A percentile compares a stretch with the other conserved stretches of the same genome.
Evolutionary conservation across 2,329 filamentous ascomycete species (phyloP).

Genomic region (Sphaerostilbella broomeana): DNA sequence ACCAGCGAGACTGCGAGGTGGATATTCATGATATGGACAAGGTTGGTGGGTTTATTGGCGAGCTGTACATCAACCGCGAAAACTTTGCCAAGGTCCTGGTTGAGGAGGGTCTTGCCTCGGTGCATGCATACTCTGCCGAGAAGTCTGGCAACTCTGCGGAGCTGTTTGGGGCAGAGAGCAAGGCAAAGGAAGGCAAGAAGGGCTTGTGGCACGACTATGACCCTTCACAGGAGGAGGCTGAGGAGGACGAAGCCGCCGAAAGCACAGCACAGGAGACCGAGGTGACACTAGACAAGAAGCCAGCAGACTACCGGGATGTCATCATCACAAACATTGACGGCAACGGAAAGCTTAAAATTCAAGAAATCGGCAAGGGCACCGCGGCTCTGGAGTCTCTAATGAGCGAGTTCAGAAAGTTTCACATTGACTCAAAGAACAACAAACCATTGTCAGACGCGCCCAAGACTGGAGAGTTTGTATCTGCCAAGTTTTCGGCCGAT

Average conservation of each 20-base stretch:
- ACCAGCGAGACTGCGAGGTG: conserved; percentile 93
- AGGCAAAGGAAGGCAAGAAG: conserved; percentile 82
- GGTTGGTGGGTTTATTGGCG: conserved; percentile 93
- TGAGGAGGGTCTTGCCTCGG: conserved; percentile 86
- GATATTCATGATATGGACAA: conserved; percentile 95
- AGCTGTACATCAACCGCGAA: conserved; percentile 87
- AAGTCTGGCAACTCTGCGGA: conserved; percentile 86
- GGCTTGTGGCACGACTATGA: conserved; percentile 94
- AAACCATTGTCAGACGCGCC: conserved; percentile 66
- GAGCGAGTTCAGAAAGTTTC: conserved; percentile 85
- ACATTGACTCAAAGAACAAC: conserved; percentile 75
- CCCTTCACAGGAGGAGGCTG: conserved; percentile 72
- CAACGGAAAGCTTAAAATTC: conserved; percentile 78
- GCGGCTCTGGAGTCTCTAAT: conserved; percentile 80
- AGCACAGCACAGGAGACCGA: conserved; percentile 46
- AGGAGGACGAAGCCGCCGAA: conserved; percentile 44
- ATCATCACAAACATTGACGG: conserved; percentile 85
- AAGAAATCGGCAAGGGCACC: conserved; percentile 82
- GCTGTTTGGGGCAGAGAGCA: conserved; percentile 78
- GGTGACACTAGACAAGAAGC: conserved; percentile 58
- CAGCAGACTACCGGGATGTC: conserved; percentile 83
- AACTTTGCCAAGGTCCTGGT: conserved; percentile 91
- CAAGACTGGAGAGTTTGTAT: conserved; percentile 86
- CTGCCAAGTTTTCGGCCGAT: conserved; percentile 84
- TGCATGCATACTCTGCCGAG: conserved; percentile 93